phyloP scores from a whole-genome alignment of 2,329 filamentous ascomycete species.

The Ceratocystis lukuohia region DNA sequence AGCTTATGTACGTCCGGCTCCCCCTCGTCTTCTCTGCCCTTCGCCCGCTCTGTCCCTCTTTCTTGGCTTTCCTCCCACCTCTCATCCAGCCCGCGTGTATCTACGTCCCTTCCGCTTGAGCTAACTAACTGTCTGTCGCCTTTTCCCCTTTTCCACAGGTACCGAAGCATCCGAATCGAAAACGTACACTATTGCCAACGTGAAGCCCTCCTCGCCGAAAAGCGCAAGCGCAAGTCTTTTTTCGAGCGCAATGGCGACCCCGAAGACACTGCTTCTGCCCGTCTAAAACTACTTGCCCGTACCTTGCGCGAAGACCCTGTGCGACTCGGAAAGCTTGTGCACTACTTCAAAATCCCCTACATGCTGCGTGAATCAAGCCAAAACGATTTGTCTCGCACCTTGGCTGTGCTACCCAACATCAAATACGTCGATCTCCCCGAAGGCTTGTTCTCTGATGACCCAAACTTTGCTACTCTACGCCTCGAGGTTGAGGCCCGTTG shows the following conservation, averaged over 20 bases:
- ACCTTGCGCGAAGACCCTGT: slow-evolving; percentile 66
- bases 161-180: slow-evolving; percentile 83
- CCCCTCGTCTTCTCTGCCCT: not conserved
- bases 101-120: too few species aligned
- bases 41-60: not conserved
- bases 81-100: not conserved
- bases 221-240: slow-evolving; percentile 58
- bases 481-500: slow-evolving; percentile 77
- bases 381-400: slow-evolving; percentile 68
- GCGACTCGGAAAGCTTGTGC: slow-evolving; percentile 53
- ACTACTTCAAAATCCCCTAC: slow-evolving; percentile 79
- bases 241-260: slow-evolving; percentile 67
- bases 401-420: slow-evolving; percentile 72
- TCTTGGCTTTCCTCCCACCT: not conserved
- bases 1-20: slow-evolving; percentile 44
- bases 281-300: slow-evolving; percentile 65
- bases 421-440: slow-evolving; percentile 84
- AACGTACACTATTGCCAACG: slow-evolving; percentile 87
- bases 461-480: slow-evolving; percentile 58
- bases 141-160: slow-evolving; percentile 37
- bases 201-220: slow-evolving; percentile 67
- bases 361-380: slow-evolving; percentile 86
- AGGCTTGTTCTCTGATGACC: slow-evolving; percentile 72
- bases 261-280: slow-evolving; percentile 62
- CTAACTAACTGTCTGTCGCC: not conserved